Evolutionary conservation across 495 filamentous ascomycete genomes (phyloP).

Genomic region (Aspergillus mulundensis): DNA sequence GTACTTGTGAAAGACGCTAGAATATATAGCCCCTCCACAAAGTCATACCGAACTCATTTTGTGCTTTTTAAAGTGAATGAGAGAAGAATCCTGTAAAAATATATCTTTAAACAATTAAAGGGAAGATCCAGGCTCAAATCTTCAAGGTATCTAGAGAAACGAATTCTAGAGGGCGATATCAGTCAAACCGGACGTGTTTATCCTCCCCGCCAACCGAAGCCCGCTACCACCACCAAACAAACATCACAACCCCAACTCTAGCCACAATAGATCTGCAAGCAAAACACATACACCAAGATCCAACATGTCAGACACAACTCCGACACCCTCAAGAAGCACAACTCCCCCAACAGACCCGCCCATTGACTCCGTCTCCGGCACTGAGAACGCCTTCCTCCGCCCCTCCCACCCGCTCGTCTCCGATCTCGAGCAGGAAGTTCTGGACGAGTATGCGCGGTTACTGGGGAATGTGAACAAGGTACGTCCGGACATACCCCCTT

Average conservation of each 20-base stretch:
- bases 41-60: too few species aligned
- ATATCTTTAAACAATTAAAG: too few species aligned
- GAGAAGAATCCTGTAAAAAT: too few species aligned
- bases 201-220: background rate
- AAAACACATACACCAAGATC: constrained; percentile 18
- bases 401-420: constrained; percentile 43
- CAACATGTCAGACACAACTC: constrained; percentile 1
- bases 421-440: constrained; percentile 85
- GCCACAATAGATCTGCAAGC: constrained; percentile 5
- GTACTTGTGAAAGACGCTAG: too few species aligned
- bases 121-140: too few species aligned
- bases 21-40: too few species aligned
- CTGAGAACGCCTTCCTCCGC: constrained; percentile 40
- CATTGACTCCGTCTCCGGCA: background rate
- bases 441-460: constrained; percentile 87
- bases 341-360: constrained; percentile 2
- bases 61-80: too few species aligned
- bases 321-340: background rate
- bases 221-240: background rate
- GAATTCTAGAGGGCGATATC: too few species aligned
- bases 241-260: background rate
- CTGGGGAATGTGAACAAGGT: constrained; percentile 91
- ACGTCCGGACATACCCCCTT: constrained; percentile 7
- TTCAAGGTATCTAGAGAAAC: too few species aligned
- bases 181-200: background rate